Evolutionary conservation across 2,329 filamentous ascomycete genomes (phyloP).

Genomic region (Pestalotiopsis sp.): DNA sequence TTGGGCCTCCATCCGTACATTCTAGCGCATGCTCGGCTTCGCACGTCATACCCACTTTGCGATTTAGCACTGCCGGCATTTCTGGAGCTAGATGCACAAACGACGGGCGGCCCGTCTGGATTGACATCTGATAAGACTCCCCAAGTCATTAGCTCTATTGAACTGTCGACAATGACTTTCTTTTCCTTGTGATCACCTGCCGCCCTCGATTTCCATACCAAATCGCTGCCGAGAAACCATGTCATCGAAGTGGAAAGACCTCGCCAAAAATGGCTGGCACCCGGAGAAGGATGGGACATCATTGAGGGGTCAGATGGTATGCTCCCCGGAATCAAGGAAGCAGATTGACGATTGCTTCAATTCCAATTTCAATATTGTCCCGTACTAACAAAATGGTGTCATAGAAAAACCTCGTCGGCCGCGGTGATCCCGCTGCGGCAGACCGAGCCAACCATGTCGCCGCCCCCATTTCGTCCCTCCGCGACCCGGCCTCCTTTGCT

Average conservation of each 20-base stretch:
- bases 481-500: conserved; percentile 76
- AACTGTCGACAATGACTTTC: background rate
- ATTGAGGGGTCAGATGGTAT: conserved; percentile 49
- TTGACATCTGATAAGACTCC: conserved; percentile 6
- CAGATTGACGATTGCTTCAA: no score
- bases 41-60: conserved; percentile 1
- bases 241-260: conserved; percentile 50
- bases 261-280: conserved; percentile 55
- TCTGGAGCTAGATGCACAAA: background rate
- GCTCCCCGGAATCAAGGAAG: conserved; percentile 18
- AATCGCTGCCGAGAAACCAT: background rate
- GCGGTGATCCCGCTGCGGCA: conserved; percentile 31
- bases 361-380: no score
- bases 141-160: background rate
- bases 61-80: background rate
- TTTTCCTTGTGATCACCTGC: background rate
- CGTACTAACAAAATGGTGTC: background rate
- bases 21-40: background rate
- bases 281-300: conserved; percentile 45
- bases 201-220: background rate
- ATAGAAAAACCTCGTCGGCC: conserved; percentile 49
- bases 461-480: conserved; percentile 68
- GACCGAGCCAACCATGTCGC: conserved; percentile 39
- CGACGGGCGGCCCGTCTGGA: background rate
- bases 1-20: background rate